These are phyloP conservation scores for Hypericum perforatum DNA, from an alignment of 345 rosid species.

Conservation along the genomic window DNA sequence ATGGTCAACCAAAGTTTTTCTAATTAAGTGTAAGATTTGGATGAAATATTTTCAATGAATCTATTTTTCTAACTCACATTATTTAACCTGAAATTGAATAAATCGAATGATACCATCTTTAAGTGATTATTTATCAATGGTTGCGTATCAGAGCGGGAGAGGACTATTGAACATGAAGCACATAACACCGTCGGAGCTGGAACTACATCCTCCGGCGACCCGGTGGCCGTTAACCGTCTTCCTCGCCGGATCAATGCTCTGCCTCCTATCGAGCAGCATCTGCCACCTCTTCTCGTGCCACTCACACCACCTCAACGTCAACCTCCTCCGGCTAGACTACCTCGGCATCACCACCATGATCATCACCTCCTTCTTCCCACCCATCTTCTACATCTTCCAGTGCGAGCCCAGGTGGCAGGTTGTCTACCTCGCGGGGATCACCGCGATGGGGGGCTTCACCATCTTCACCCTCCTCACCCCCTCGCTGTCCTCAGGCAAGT, in stretches of 20 bases:
- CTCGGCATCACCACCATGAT: slow-evolving; percentile 72
- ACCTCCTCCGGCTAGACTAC: slow-evolving; percentile 59
- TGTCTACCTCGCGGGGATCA: slow-evolving; percentile 62
- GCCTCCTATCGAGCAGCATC: slow-evolving; percentile 68
- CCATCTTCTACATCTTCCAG: slow-evolving; percentile 75
- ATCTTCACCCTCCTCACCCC: slow-evolving; percentile 60
- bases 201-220: slow-evolving; percentile 15
- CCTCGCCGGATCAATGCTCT: slow-evolving; percentile 74
- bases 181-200: slow-evolving; percentile 11
- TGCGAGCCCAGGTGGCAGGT: slow-evolving; percentile 71
- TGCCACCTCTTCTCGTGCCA: slow-evolving; percentile 91
- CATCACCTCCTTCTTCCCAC: slow-evolving; percentile 89
- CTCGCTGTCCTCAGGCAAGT: slow-evolving; percentile 41
- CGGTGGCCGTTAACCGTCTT: slow-evolving; percentile 82
- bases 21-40: too few species aligned
- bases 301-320: slow-evolving; percentile 44
- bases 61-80: not conserved
- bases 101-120: too few species aligned
- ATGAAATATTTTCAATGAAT: too few species aligned
- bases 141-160: slow-evolving; percentile 32
- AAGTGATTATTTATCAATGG: too few species aligned
- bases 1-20: too few species aligned
- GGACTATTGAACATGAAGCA: slow-evolving; percentile 26
- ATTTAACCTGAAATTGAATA: not conserved
- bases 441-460: slow-evolving; percentile 70